phyloP scores from a whole-genome alignment of 371 early-diverging fungal species.

The Mortierella sp. region DNA sequence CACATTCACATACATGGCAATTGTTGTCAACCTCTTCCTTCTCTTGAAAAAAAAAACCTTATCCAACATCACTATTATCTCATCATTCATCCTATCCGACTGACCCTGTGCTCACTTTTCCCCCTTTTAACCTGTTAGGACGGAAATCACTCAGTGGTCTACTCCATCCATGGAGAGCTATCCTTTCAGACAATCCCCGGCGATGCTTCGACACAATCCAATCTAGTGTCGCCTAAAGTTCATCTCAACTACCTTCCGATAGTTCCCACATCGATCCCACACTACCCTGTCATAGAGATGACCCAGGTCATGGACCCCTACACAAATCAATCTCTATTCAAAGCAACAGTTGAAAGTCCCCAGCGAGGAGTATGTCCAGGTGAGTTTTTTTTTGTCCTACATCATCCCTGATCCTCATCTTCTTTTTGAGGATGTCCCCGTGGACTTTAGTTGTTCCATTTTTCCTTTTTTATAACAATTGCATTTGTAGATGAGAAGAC shows the following conservation, averaged over 20 bases:
- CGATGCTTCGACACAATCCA: constrained; percentile 16
- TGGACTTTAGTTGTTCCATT: constrained; percentile 35
- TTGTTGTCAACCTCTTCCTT: not conserved
- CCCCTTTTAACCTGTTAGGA: constrained; percentile 24
- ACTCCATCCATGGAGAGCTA: constrained; percentile 35
- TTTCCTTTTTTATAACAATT: constrained; percentile 8
- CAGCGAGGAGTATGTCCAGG: constrained; percentile 55
- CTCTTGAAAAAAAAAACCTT: not conserved
- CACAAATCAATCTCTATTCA: constrained; percentile 22
- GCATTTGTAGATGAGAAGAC: not conserved
- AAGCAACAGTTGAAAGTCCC: constrained; percentile 36
- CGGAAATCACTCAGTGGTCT: constrained; percentile 33
- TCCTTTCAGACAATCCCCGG: constrained; percentile 34
- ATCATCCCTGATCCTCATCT: not conserved
- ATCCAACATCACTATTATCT: not conserved
- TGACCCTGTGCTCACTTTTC: constrained; percentile 3
- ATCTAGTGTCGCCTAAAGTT: constrained; percentile 22
- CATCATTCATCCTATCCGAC: not conserved
- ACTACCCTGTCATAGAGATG: constrained; percentile 46
- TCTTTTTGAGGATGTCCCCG: constrained; percentile 14
- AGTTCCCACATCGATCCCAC: constrained; percentile 43
- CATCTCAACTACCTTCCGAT: constrained; percentile 48
- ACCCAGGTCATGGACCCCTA: constrained; percentile 38
- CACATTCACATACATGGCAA: not conserved
- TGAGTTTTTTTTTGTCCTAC: constrained; percentile 1